Evolutionary conservation across 2,329 filamentous ascomycete species (phyloP).

Genomic region (Paecilomyces variotii): DNA sequence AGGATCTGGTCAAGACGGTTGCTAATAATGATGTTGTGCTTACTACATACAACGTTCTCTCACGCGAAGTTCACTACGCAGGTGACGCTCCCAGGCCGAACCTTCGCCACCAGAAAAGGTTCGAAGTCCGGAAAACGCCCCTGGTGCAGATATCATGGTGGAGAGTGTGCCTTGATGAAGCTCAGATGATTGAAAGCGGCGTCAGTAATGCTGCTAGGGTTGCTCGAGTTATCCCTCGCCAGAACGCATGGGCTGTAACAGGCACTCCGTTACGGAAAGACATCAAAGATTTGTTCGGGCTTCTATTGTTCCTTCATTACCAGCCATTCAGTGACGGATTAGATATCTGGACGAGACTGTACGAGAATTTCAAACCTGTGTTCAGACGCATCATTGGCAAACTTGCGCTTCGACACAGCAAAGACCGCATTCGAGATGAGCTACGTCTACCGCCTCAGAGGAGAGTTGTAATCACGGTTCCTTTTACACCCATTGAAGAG

Average conservation of each 20-base stretch:
- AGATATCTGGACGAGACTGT: slow-evolving; percentile 61
- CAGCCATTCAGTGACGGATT: slow-evolving; percentile 63
- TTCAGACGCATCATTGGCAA: slow-evolving; percentile 63
- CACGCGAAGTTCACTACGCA: slow-evolving; percentile 71
- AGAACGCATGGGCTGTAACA: slow-evolving; percentile 87
- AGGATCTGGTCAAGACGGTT: slow-evolving; percentile 41
- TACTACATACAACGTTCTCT: slow-evolving; percentile 62
- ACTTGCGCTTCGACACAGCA: slow-evolving; percentile 78
- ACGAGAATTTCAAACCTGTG: slow-evolving; percentile 50
- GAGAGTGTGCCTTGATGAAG: slow-evolving; percentile 61
- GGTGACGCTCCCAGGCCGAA: slow-evolving; percentile 61
- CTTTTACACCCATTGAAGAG: slow-evolving; percentile 84
- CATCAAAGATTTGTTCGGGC: slow-evolving; percentile 67
- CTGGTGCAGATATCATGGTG: slow-evolving; percentile 80
- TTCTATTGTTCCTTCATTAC: slow-evolving; percentile 72
- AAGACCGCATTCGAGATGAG: slow-evolving; percentile 70
- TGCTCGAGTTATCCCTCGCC: slow-evolving; percentile 68
- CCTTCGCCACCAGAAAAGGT: slow-evolving; percentile 56
- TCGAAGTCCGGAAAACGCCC: slow-evolving; percentile 62
- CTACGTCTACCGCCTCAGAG: slow-evolving; percentile 73
- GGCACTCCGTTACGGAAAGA: slow-evolving; percentile 82
- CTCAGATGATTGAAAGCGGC: slow-evolving; percentile 90
- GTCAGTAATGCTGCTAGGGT: slow-evolving; percentile 75
- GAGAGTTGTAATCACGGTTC: slow-evolving; percentile 77
- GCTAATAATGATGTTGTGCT: slow-evolving; percentile 49